Evolutionary conservation across 1,139 yeast genomes (phyloP).

Genomic region (Entelexis paramagnoliae): DNA sequence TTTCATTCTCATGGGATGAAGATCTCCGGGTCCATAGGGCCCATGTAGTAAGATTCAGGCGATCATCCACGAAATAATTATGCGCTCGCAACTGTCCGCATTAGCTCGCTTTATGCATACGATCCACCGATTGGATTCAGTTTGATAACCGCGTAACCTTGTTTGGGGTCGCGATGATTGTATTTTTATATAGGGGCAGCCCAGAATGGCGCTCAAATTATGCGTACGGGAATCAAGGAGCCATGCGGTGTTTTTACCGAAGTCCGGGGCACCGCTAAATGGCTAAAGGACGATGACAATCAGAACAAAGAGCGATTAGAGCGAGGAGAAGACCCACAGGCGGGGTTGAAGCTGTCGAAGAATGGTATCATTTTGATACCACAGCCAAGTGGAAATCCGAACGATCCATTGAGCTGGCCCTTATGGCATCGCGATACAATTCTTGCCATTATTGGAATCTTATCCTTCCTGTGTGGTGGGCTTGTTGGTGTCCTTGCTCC

Average conservation of each 20-base stretch:
- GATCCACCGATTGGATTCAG: not conserved
- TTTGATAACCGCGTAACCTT: not conserved
- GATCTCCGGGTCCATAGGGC: too few relatives aligned
- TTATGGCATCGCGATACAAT: conserved; percentile 49
- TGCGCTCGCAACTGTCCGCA: too few relatives aligned
- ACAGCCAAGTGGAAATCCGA: conserved; percentile 65
- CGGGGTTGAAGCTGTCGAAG: conserved; percentile 37
- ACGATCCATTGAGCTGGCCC: conserved; percentile 71
- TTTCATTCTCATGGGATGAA: too few relatives aligned
- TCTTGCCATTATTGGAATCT: conserved; percentile 45
- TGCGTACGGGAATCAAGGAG: not conserved
- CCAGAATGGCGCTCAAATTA: not conserved
- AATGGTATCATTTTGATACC: conserved; percentile 55
- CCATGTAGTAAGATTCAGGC: too few relatives aligned
- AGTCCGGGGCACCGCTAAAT: not conserved
- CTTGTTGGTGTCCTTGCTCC: conserved; percentile 54
- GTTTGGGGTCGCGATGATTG: not conserved
- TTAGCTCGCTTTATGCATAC: too few relatives aligned
- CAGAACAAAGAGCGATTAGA: not conserved
- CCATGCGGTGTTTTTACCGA: conserved; percentile 1
- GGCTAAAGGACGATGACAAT: not conserved
- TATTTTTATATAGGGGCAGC: too few relatives aligned
- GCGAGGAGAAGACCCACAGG: not conserved
- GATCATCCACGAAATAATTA: too few relatives aligned
- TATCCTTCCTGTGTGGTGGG: conserved; percentile 54